Evolutionary conservation across 2,329 filamentous ascomycete species (phyloP).

Genomic region (Cercospora sp.): DNA sequence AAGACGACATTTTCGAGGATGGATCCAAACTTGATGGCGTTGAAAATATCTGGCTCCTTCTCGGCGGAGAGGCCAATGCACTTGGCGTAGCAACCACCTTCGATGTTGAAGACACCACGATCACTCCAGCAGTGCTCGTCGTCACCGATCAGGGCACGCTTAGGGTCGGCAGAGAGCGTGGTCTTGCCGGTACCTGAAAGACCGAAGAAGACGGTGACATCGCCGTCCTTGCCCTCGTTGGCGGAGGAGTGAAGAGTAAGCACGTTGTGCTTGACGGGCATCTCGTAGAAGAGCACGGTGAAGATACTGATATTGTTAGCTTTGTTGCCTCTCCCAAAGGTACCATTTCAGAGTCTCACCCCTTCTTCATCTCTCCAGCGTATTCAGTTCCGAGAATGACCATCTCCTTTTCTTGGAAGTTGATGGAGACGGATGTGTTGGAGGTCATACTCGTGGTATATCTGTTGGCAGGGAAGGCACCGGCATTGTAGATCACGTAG

Average conservation of each 20-base stretch:
- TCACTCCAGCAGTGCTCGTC: slow-evolving; percentile 99
- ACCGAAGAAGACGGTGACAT: slow-evolving; percentile 99
- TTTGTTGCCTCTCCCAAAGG: slow-evolving; percentile 41
- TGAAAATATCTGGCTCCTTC: slow-evolving; percentile 98
- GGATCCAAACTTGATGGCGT: slow-evolving; percentile 93
- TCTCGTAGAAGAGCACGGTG: slow-evolving; percentile 99
- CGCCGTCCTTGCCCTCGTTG: slow-evolving; percentile 91
- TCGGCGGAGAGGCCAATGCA: slow-evolving; percentile 94
- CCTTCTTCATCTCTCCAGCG: slow-evolving; percentile 52
- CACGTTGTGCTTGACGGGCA: slow-evolving; percentile 99
- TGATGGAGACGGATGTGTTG: slow-evolving; percentile 94
- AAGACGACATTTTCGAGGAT: slow-evolving; percentile 99
- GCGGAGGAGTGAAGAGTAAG: slow-evolving; percentile 97
- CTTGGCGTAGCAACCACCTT: slow-evolving; percentile 99
- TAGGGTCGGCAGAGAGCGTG: slow-evolving; percentile 92
- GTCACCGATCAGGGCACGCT: slow-evolving; percentile 93
- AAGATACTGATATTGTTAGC: slow-evolving; percentile 63
- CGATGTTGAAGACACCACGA: slow-evolving; percentile 97
- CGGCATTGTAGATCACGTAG: slow-evolving; percentile 99
- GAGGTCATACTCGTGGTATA: slow-evolving; percentile 99
- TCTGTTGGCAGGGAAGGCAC: slow-evolving; percentile 96
- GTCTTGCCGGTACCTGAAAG: slow-evolving; percentile 99
- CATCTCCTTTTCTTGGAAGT: slow-evolving; percentile 99
- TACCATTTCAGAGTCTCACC: slow-evolving; percentile 8
- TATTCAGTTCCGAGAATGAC: slow-evolving; percentile 99